Evolutionary conservation across 371 early-diverging fungal genomes (phyloP).

Genomic region (Mucor velutinosus): DNA sequence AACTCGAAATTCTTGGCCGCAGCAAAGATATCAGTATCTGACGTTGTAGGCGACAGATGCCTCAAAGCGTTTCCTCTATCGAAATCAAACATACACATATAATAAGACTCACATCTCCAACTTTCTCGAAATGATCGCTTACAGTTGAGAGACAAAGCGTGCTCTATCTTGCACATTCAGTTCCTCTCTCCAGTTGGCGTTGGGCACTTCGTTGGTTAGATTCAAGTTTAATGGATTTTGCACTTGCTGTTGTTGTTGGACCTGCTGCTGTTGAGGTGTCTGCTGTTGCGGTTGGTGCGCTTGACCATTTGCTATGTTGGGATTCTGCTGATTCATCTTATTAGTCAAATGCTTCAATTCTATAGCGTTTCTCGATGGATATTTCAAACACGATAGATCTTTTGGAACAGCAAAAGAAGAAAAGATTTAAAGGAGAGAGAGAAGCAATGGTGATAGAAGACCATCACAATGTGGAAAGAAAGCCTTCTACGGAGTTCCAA

Average conservation of each 20-base stretch:
- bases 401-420: background rate
- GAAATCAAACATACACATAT: background rate
- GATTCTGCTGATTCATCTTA: conserved; percentile 29
- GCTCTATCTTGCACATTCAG: conserved; percentile 36
- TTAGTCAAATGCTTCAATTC: background rate
- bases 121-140: background rate
- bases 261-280: conserved; percentile 5
- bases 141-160: conserved; percentile 35
- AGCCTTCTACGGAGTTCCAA: background rate
- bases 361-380: background rate
- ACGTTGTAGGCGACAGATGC: conserved; percentile 42
- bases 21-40: conserved; percentile 43
- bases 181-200: conserved; percentile 39
- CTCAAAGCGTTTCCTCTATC: conserved; percentile 45
- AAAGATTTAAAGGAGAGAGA: background rate
- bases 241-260: conserved; percentile 6
- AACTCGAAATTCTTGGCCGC: conserved; percentile 50
- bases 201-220: conserved; percentile 25
- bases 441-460: background rate
- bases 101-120: background rate
- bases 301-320: conserved; percentile 26
- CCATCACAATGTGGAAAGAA: background rate
- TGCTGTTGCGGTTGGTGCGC: conserved; percentile 11
- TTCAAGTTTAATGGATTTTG: conserved; percentile 9
- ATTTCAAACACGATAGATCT: background rate